Base-by-base conservation (phyloP, 352 stramenopile species). In the Pythium coloratum region DNA sequence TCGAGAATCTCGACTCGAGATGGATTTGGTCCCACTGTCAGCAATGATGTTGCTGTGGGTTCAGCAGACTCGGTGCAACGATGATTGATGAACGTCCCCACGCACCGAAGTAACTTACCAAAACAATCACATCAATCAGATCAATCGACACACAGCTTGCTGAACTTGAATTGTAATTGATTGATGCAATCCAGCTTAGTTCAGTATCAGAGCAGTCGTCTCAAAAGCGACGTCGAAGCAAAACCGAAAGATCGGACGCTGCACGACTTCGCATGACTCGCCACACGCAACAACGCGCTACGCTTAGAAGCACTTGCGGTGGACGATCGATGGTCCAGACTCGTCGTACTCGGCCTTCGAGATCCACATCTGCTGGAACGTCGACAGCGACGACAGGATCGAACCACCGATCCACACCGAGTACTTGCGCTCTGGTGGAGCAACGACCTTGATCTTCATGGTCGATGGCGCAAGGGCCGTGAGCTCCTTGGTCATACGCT, bases 311-410 rank as follows among this genome's bases (percentile, higher is more conserved):
- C 91, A 98, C 78, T 98, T 98, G 67, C 91, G 82, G 81, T 98
- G 93, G 34, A 99, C 93, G 79, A 99, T 98, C 26, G 82, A 94
- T 26, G 95, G 92, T 54, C 95, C 96, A 67, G 86, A 95, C 59
- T 99, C 96, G 66, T 99, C 95, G 79, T 98, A 99, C 74, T 99
- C 94, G 55, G 92, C 86, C 88, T 98, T 98, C 36, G 85, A 95
- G 76, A 98, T 98, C 92, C 94, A 98, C 92, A 98, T 98, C 73
- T 95, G 88, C 75, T 98, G 92, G 90, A 99, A 99, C 50, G 94
- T 98, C 64, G 91, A 98, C 36, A 98, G 82, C 70, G 91, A 97
- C 28, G 93, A 92, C 42, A 98, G 77, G 73, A 99, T 98, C 67
- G 88, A 97, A 77, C 95, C 96, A 86, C 95, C 94, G 75, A 98